Base-by-base conservation (phyloP, 441 rosid species). In the Capsella rubella region DNA sequence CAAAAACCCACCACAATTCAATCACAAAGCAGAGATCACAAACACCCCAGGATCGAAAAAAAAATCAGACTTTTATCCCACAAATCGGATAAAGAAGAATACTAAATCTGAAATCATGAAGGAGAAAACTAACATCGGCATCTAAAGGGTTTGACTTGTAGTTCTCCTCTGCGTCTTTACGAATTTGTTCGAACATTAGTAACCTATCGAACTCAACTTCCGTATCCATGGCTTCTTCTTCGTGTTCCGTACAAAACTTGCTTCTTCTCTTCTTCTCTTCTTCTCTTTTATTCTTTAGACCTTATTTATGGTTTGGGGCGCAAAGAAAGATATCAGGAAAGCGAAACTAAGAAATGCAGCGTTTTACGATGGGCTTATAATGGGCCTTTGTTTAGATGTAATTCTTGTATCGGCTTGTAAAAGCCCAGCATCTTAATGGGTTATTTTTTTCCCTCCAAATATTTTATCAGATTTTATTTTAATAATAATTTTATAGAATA, bases 131-230 rank as follows among this genome's bases (percentile, higher is more conserved):
- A 39, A 90, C 98, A 25, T 90, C 97, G 14, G 90, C 83, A 61
- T 90, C 97, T 56, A 82, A 87, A 75, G 97, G 97, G 79, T 87
- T 77, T 52, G 63, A 63, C 43, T 81, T 82, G 86, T 92, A 90
- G 31, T 78, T 68, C 13, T 77, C 84, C 71, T 94, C 95, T 8
- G 94, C 84, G 1, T 78, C 78, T 85, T 88, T 87, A 16, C 97
- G 90, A 51, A 92, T 89, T 77, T 89, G 91, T 79, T 94, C 94
- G 79, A 92, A 94, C 83, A 90, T 75, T 13, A 92, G 42, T 25
- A 92, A 56, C 35, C 89, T 81, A 57, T 90, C 97, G 73, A 90
- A 85, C 12, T 94, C 99, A 63, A 57, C 81, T 55, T 78, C 82
- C 81, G 80, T 77, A 35, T 89, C 95, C 97, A 94, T 94, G 80